These are phyloP conservation scores for Thelonectria blattea DNA, from an alignment of 2,329 filamentous ascomycete genomes.

Conservation along the genomic window DNA sequence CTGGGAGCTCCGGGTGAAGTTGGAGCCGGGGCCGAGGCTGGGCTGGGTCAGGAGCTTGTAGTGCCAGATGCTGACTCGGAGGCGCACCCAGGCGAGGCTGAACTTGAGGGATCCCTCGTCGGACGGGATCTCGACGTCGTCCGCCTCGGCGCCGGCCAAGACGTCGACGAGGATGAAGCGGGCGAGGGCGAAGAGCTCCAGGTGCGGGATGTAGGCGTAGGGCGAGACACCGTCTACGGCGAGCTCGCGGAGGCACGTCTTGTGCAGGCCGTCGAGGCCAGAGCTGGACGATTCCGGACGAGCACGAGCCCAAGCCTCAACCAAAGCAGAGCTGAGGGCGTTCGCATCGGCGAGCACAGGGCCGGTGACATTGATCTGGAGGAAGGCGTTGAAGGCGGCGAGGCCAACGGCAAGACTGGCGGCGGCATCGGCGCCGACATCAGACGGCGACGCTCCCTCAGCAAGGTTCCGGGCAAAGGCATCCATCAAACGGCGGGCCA, in stretches of 20 bases:
- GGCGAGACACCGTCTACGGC: conserved; percentile 84
- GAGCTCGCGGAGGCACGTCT: conserved; percentile 69
- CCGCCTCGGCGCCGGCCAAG: conserved; percentile 30
- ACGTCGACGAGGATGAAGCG: conserved; percentile 51
- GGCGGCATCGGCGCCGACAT: conserved; percentile 11
- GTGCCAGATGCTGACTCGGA: conserved; percentile 76
- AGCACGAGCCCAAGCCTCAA: conserved; percentile 46
- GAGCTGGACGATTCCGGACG: conserved; percentile 12
- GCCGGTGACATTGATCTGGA: conserved; percentile 88
- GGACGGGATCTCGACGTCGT: conserved; percentile 36
- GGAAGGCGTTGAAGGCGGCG: conserved; percentile 70
- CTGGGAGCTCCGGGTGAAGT: conserved; percentile 61
- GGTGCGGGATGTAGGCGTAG: conserved; percentile 81
- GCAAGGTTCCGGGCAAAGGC: conserved; percentile 26
- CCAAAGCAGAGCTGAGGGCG: conserved; percentile 46
- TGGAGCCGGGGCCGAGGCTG: conserved; percentile 58
- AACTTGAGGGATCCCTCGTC: conserved; percentile 49
- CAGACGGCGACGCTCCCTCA: conserved; percentile 9
- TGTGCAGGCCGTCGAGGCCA: conserved; percentile 52
- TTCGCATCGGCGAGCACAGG: conserved; percentile 65
- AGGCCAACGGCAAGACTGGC: conserved; percentile 40
- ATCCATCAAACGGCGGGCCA: conserved; percentile 30
- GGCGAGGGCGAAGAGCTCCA: conserved; percentile 84
- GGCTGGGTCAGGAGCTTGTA: conserved; percentile 66
- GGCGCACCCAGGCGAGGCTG: conserved; percentile 63